Evolutionary conservation across 2,329 filamentous ascomycete species (phyloP).

Genomic region (Calonectria pseudoreteaudii): DNA sequence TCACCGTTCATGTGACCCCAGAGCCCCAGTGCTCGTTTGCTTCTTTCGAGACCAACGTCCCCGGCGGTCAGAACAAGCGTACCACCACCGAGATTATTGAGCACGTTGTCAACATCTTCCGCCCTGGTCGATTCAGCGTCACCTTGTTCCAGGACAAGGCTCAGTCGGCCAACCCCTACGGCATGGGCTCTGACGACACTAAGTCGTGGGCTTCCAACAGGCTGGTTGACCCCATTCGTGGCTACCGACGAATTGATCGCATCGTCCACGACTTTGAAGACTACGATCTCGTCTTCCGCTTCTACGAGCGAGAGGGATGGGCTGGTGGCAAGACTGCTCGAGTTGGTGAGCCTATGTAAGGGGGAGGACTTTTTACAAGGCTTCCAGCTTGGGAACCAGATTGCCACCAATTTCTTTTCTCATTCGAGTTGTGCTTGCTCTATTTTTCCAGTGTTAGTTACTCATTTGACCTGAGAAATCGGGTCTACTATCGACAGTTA

Average conservation of each 20-base stretch:
- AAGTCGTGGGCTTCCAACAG: conserved; percentile 56
- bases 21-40: conserved; percentile 98
- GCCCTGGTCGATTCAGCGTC: conserved; percentile 96
- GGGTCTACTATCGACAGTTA: not conserved
- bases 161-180: conserved; percentile 56
- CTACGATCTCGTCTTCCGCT: conserved; percentile 95
- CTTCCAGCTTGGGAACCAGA: not conserved
- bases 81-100: conserved; percentile 92
- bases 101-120: conserved; percentile 95
- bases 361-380: not conserved
- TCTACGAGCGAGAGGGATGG: conserved; percentile 93
- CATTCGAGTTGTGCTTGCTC: not conserved
- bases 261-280: conserved; percentile 98
- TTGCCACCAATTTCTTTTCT: conserved; percentile 1
- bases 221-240: conserved; percentile 81
- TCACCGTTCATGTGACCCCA: conserved; percentile 97
- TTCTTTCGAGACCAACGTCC: conserved; percentile 98
- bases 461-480: conserved; percentile 10
- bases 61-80: conserved; percentile 86
- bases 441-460: conserved; percentile 5
- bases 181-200: conserved; percentile 54
- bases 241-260: conserved; percentile 90
- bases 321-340: conserved; percentile 63
- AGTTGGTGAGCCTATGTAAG: conserved; percentile 61
- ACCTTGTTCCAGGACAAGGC: conserved; percentile 94